Percentiles rank a stretch among this genome's conserved stretches.
phyloP scores from a whole-genome alignment of 2,329 filamentous ascomycete genomes.

The Neofusicoccum parvum region DNA sequence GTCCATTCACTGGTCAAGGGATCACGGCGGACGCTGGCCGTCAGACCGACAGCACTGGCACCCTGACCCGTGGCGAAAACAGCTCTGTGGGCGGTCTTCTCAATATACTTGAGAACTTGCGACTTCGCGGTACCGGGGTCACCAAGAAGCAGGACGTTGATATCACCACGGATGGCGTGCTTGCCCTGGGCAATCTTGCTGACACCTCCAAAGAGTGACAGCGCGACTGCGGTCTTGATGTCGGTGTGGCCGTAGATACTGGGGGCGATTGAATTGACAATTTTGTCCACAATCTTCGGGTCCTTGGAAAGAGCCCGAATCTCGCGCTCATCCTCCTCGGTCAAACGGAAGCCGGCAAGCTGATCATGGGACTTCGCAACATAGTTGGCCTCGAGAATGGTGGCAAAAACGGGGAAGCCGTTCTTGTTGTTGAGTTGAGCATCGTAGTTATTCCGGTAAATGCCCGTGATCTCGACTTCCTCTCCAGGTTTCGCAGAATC shows the following conservation, averaged over 20 bases:
- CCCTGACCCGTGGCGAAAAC: slow-evolving; percentile 99
- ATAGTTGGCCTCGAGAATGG: slow-evolving; percentile 95
- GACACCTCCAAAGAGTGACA: slow-evolving; percentile 93
- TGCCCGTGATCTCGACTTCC: slow-evolving; percentile 94
- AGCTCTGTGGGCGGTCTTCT: slow-evolving; percentile 92
- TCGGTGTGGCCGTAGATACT: slow-evolving; percentile 97
- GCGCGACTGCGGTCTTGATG: slow-evolving; percentile 93
- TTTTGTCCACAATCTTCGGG: slow-evolving; percentile 87
- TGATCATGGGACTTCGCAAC: slow-evolving; percentile 97
- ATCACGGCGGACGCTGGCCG: slow-evolving; percentile 93
- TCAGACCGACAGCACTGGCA: slow-evolving; percentile 95
- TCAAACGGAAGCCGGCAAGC: slow-evolving; percentile 92
- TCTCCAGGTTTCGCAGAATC: slow-evolving; percentile 96
- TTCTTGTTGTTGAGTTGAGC: slow-evolving; percentile 98
- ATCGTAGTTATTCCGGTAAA: slow-evolving; percentile 98
- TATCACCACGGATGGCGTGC: slow-evolving; percentile 92
- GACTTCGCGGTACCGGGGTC: slow-evolving; percentile 98
- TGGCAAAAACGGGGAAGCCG: slow-evolving; percentile 97
- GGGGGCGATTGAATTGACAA: slow-evolving; percentile 89
- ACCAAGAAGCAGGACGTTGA: slow-evolving; percentile 94
- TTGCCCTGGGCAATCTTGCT: slow-evolving; percentile 87
- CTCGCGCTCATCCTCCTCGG: slow-evolving; percentile 88
- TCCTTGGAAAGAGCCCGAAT: slow-evolving; percentile 89
- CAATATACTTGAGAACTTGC: slow-evolving; percentile 94
- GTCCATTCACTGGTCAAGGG: slow-evolving; percentile 94